Percentiles rank a stretch among this genome's conserved stretches.
These are phyloP conservation scores for Cicer arietinum DNA, from an alignment of 306 rosid genomes.

Conservation along the genomic window DNA sequence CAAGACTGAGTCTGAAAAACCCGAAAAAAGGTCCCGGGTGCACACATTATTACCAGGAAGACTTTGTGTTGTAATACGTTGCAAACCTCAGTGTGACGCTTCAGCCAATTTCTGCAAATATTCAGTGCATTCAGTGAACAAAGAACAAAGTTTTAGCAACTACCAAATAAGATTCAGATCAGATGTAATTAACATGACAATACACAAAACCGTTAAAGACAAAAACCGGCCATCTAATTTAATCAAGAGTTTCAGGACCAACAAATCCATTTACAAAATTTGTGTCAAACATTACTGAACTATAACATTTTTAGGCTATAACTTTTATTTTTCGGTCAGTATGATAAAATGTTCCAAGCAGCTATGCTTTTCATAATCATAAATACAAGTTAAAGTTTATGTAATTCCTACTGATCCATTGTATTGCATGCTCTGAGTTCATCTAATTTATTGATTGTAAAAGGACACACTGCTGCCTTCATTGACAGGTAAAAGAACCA, in stretches of 20 bases:
- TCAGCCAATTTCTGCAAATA: slow-evolving; percentile 67
- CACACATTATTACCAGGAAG: slow-evolving; percentile 59
- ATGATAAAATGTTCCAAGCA: slow-evolving; percentile 7
- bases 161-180: slow-evolving; percentile 15
- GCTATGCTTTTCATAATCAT: slow-evolving; percentile 10
- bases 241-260: neutral
- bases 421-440: slow-evolving; percentile 19
- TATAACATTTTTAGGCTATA: neutral
- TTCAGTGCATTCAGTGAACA: slow-evolving; percentile 39
- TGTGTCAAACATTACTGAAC: slow-evolving; percentile 8
- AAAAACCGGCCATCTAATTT: neutral
- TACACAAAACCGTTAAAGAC: slow-evolving; percentile 14
- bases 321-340: neutral
- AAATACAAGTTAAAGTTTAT: slow-evolving; percentile 18
- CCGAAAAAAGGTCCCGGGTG: slow-evolving; percentile 48
- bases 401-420: slow-evolving; percentile 18
- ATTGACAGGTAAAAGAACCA: neutral
- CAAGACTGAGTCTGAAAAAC: slow-evolving; percentile 43
- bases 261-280: neutral
- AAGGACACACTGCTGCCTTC: slow-evolving; percentile 22
- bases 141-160: slow-evolving; percentile 19
- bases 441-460: slow-evolving; percentile 18
- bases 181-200: neutral
- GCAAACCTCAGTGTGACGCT: slow-evolving; percentile 60
- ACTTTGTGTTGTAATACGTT: slow-evolving; percentile 31